Conservation (phyloP, 148 eudicot species). For the Simmondsia chinensis region DNA sequence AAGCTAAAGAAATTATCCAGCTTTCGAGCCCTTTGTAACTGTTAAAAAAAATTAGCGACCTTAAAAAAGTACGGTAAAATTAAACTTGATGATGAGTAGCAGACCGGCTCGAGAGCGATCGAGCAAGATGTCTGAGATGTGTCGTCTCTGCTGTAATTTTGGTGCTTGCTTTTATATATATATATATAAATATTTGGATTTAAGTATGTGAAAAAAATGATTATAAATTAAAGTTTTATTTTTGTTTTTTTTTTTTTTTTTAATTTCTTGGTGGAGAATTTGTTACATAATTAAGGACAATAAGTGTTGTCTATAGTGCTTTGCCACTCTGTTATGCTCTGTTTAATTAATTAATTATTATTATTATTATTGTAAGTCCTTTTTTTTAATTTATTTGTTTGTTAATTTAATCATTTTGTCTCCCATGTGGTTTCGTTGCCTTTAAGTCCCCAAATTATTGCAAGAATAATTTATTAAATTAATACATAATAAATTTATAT, state of each 20-base stretch:
- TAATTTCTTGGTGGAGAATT: neutral
- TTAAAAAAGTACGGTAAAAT: too few species aligned
- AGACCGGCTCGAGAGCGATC: constrained; percentile 33
- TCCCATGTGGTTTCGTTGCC: too few species aligned
- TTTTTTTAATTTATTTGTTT: too few species aligned
- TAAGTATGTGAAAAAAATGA: too few species aligned
- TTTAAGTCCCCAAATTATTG: too few species aligned
- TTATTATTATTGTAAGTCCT: too few species aligned
- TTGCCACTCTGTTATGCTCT: neutral
- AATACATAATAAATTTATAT: too few species aligned
- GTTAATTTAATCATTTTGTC: too few species aligned
- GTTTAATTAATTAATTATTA: neutral
- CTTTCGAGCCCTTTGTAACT: constrained; percentile 10
- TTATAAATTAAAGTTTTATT: too few species aligned
- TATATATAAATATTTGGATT: too few species aligned
- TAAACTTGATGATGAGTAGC: constrained; percentile 7
- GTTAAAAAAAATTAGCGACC: constrained; percentile 13
- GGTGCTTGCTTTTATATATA: too few species aligned
- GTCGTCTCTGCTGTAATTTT: constrained; percentile 16
- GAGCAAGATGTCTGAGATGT: constrained; percentile 27
- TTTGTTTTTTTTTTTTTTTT: constrained; percentile 1
- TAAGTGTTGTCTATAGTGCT: neutral
- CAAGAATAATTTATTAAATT: too few species aligned
- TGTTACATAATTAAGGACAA: constrained; percentile 2
- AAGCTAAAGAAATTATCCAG: constrained; percentile 19